Evolutionary conservation across 2,329 filamentous ascomycete species (phyloP).

Genomic region (Zymoseptoria pseudotritici): DNA sequence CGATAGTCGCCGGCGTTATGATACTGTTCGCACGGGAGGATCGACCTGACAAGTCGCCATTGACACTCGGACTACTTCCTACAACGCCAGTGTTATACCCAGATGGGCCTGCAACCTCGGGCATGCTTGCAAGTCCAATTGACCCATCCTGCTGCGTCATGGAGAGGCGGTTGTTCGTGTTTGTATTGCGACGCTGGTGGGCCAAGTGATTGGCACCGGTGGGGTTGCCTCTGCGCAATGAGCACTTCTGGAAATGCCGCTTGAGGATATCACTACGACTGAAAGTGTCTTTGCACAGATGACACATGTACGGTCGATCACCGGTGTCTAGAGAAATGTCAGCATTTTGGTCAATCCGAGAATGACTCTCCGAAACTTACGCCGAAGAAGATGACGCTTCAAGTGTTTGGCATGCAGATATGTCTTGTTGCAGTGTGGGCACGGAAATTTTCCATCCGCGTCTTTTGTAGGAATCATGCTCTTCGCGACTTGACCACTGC

Average conservation of each 20-base stretch:
- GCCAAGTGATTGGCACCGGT: constrained; percentile 91
- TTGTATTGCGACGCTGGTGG: constrained; percentile 50
- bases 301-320: constrained; percentile 96
- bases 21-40: constrained; percentile 45
- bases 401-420: constrained; percentile 96
- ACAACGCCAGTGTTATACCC: constrained; percentile 25
- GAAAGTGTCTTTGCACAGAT: constrained; percentile 95
- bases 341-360: constrained; percentile 20
- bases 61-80: constrained; percentile 30
- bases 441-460: constrained; percentile 95
- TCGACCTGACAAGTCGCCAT: constrained; percentile 38
- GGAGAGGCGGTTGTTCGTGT: constrained; percentile 34
- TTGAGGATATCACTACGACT: constrained; percentile 97
- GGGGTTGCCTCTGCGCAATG: constrained; percentile 88
- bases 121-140: constrained; percentile 29
- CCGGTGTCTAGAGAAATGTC: constrained; percentile 66
- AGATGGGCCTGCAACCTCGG: constrained; percentile 25
- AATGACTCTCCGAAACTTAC: constrained; percentile 53
- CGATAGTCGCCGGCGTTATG: constrained; percentile 34
- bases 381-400: constrained; percentile 89
- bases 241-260: constrained; percentile 98
- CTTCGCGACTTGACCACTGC: constrained; percentile 54
- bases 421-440: constrained; percentile 95
- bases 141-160: constrained; percentile 30
- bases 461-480: constrained; percentile 88